These are phyloP conservation scores for Thalassiosira ordinaria DNA, from an alignment of 352 stramenopile genomes.

Conservation along the genomic window DNA sequence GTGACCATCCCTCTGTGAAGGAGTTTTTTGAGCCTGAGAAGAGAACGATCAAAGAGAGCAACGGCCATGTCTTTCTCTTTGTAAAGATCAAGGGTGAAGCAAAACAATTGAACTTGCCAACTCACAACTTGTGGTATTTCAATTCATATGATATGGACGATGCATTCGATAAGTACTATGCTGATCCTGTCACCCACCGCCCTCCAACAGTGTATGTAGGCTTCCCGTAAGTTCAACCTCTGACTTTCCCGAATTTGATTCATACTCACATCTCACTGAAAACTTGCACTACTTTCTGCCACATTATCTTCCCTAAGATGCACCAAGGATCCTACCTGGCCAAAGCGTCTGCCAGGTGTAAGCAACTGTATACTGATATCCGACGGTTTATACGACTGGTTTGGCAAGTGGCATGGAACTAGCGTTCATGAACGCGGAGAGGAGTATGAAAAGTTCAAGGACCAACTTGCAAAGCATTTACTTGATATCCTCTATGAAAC, in stretches of 20 bases:
- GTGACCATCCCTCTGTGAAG: conserved; percentile 60
- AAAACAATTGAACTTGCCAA: conserved; percentile 54
- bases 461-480: conserved; percentile 63
- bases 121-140: conserved; percentile 78
- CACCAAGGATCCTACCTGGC: conserved; percentile 69
- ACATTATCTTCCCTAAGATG: conserved; percentile 18
- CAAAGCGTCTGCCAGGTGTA: conserved; percentile 60
- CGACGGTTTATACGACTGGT: conserved; percentile 69
- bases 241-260: neutral
- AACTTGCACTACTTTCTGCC: neutral
- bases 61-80: conserved; percentile 75
- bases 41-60: conserved; percentile 53
- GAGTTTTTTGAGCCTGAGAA: conserved; percentile 62
- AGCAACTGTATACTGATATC: conserved; percentile 73
- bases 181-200: conserved; percentile 44
- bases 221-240: conserved; percentile 28
- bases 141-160: conserved; percentile 70
- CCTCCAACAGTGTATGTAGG: conserved; percentile 61
- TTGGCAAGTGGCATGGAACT: conserved; percentile 61
- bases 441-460: conserved; percentile 71
- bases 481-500: conserved; percentile 68
- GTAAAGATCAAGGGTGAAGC: conserved; percentile 73
- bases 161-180: conserved; percentile 67
- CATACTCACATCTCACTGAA: no score
- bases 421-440: conserved; percentile 47